Conservation (phyloP, 768 basidiomycete species). For the Boletus reticulatus region DNA sequence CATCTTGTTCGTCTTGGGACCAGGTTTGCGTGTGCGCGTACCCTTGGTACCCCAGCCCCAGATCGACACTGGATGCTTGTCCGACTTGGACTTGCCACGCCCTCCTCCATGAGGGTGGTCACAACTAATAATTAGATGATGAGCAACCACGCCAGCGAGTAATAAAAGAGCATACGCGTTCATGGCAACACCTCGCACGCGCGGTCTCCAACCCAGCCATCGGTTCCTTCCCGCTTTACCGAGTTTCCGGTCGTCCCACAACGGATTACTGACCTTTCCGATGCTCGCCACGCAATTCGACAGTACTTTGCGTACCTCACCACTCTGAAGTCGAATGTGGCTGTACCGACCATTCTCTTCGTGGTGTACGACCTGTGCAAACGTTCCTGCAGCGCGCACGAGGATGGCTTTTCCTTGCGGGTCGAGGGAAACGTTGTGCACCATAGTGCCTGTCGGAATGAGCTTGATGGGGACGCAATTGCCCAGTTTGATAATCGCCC, state of each 20-base stretch:
- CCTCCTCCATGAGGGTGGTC: constrained; percentile 98
- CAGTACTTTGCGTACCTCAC: constrained; percentile 86
- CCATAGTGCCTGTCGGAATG: constrained; percentile 87
- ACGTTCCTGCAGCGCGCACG: constrained; percentile 87
- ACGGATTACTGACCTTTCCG: constrained; percentile 86
- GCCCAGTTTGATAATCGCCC: constrained; percentile 81
- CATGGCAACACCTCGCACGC: constrained; percentile 95
- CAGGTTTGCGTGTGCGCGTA: constrained; percentile 88
- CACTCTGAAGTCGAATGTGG: constrained; percentile 85
- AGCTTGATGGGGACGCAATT: constrained; percentile 91
- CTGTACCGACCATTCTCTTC: constrained; percentile 69
- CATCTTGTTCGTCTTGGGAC: constrained; percentile 88
- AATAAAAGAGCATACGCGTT: constrained; percentile 63
- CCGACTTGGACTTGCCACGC: constrained; percentile 95
- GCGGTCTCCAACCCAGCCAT: constrained; percentile 83
- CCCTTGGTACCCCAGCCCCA: constrained; percentile 95
- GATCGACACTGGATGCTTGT: constrained; percentile 89
- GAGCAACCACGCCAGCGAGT: not conserved
- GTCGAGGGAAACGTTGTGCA: constrained; percentile 81
- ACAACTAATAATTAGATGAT: constrained; percentile 40
- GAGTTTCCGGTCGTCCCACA: constrained; percentile 80
- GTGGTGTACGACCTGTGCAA: constrained; percentile 77
- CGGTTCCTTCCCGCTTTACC: constrained; percentile 91
- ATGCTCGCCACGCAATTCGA: constrained; percentile 84
- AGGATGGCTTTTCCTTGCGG: constrained; percentile 77